Evolutionary conservation across 495 filamentous ascomycete genomes (phyloP), one percentile per base, ranked within the genome.

Genomic region (Hyaloscypha bicolor): DNA sequence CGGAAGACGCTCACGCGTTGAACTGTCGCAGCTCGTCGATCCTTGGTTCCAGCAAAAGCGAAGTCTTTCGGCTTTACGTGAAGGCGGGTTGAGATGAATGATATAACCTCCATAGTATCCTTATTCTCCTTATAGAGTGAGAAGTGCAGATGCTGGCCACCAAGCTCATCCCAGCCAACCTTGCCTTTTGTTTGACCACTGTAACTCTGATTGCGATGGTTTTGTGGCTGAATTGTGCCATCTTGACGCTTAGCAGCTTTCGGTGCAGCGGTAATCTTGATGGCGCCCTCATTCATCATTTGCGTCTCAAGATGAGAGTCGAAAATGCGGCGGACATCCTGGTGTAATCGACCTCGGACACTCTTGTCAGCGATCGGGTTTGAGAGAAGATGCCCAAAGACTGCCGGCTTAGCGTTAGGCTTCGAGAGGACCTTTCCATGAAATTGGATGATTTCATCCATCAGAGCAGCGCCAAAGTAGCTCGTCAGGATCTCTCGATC

Each of bases 61-160:
- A 97, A 93, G 62, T 79, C 79, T 68, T 88, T 88, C 3, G 87
- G 78, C 59, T 87, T 88, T 71, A 91, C 81, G 69, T 88, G 88
- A 37, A 96, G 72, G 21, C 86, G 81, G 55, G 87, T 86, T 0
- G 88, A 87, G 9, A 98, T 79, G 65, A 87, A 90, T 9, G 84
- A 87, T 32, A 96, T 81, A 0, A 91, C 89, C 68, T 99, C 94
- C 93, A 97, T 97, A 2, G 96, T 99, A 72, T 99, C 96, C 71
- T 93, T 93, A 77, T 99, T 99, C 78, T 98, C 95, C 79, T 99
- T 99, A 82, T 94, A 95, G 48, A 99, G 85, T 0, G 92, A 92
- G 74, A 98, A 96, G 76, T 99, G 95, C 9, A 97, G 83, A 73
- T 92, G 94, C 9, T 90, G 86, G 1, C 91, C 93, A 21, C 90